Conservation (phyloP, 345 rosid species). For the Populus simonii region DNA sequence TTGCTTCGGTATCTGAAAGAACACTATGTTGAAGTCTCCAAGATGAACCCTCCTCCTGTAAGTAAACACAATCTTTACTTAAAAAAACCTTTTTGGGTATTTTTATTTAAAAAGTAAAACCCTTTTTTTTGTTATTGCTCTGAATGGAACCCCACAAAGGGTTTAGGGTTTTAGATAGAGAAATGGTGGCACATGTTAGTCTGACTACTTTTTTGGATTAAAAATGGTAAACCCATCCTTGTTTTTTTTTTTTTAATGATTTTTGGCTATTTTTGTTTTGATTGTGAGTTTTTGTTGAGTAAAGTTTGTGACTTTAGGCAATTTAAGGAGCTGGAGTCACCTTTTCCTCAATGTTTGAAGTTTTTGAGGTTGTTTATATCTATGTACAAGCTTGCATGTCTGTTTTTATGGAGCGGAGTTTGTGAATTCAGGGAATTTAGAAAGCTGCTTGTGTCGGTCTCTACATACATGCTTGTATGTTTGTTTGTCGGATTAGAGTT, state of each 20-base stretch:
- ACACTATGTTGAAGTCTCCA: conserved; percentile 81
- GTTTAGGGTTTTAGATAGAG: background rate
- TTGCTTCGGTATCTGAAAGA: conserved; percentile 88
- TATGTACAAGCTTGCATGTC: background rate
- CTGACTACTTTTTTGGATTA: background rate
- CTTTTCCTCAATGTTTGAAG: background rate
- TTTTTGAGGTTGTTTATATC: background rate
- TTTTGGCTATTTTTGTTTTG: background rate
- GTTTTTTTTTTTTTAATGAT: background rate
- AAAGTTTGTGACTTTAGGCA: background rate
- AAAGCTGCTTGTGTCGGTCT: background rate
- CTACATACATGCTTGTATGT: background rate
- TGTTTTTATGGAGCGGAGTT: background rate
- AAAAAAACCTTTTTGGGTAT: background rate
- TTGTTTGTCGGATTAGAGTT: background rate
- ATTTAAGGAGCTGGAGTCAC: background rate
- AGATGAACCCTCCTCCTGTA: conserved; percentile 95
- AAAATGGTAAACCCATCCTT: background rate
- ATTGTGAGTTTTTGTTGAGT: background rate
- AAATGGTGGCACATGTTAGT: background rate
- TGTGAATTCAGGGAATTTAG: background rate
- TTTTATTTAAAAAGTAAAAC: background rate
- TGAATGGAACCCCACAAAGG: background rate
- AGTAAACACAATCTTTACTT: background rate
- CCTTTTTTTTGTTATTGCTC: background rate